Conservation (phyloP, 139 green algal genomes). For the Haematococcus lacustris region DNA sequence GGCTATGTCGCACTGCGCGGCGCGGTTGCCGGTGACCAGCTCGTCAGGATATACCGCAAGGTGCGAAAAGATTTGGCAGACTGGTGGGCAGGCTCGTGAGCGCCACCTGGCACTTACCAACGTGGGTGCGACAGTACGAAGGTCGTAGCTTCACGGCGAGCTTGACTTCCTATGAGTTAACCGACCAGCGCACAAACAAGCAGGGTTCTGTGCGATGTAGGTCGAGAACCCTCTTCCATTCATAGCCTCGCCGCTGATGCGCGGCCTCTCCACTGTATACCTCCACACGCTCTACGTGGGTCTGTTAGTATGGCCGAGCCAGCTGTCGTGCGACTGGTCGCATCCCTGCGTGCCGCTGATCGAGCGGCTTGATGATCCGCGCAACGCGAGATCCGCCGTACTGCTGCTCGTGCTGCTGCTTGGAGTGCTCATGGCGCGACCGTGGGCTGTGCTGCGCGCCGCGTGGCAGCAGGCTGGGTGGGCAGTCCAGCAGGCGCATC, state of each 20-base stretch:
- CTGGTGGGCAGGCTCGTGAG: neutral
- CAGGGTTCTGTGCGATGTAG: conserved; percentile 22
- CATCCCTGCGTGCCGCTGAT: conserved; percentile 63
- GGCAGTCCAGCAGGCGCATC: no score
- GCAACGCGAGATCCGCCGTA: conserved; percentile 35
- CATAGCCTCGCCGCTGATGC: conserved; percentile 7
- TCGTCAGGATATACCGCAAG: conserved; percentile 73
- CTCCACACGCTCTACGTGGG: conserved; percentile 60
- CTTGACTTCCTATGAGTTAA: no score
- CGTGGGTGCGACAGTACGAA: no score
- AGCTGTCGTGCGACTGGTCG: conserved; percentile 75
- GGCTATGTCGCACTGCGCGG: conserved; percentile 41
- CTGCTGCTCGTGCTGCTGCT: no score
- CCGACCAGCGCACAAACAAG: neutral
- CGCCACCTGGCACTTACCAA: no score
- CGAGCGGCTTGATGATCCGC: conserved; percentile 26
- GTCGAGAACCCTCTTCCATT: conserved; percentile 84
- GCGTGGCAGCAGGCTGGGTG: no score
- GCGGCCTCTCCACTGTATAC: conserved; percentile 41
- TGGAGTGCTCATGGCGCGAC: no score
- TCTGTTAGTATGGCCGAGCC: conserved; percentile 51
- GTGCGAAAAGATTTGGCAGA: conserved; percentile 18
- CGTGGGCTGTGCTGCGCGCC: no score
- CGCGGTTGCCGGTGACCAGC: conserved; percentile 57
- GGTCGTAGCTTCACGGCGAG: no score